phyloP scores from a whole-genome alignment of 2,329 filamentous ascomycete genomes.

The Fusarium chlamydosporum region DNA sequence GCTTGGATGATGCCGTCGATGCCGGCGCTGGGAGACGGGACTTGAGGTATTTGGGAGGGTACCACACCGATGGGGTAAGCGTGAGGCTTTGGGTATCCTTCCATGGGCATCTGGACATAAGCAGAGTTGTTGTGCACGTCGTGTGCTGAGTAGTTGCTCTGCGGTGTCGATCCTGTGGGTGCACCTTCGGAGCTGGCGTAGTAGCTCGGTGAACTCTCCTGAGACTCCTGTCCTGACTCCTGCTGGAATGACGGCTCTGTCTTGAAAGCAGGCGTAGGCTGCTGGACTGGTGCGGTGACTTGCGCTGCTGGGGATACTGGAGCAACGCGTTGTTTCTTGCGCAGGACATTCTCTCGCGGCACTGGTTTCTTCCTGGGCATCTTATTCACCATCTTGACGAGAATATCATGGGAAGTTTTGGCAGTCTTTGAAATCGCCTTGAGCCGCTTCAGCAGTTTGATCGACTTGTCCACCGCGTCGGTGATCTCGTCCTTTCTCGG shows the following conservation, averaged over 20 bases:
- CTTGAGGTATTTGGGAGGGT: constrained; percentile 12
- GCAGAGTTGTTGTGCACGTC: constrained; percentile 22
- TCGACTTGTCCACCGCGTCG: constrained; percentile 55
- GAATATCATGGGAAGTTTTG: constrained; percentile 55
- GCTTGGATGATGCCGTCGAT: constrained; percentile 36
- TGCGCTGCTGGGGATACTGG: not conserved
- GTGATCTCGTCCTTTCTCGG: constrained; percentile 58
- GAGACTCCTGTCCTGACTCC: constrained; percentile 16
- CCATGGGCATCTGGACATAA: not conserved
- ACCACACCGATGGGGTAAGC: not conserved
- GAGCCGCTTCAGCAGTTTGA: constrained; percentile 53
- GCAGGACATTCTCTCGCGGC: constrained; percentile 10
- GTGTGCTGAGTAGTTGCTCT: constrained; percentile 30
- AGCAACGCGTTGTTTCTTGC: constrained; percentile 34
- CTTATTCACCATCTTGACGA: constrained; percentile 51
- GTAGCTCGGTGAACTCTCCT: constrained; percentile 37
- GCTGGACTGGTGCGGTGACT: not conserved
- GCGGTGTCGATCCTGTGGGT: constrained; percentile 32
- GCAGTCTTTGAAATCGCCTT: constrained; percentile 54
- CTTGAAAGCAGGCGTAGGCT: constrained; percentile 5
- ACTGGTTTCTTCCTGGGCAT: constrained; percentile 49
- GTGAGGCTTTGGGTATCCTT: constrained; percentile 18
- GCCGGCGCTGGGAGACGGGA: constrained; percentile 35
- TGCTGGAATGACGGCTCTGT: constrained; percentile 21
- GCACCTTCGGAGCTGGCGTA: constrained; percentile 27